Conservation (phyloP, 2,329 filamentous ascomycete genomes). For the Parafenestella ontariensis region DNA sequence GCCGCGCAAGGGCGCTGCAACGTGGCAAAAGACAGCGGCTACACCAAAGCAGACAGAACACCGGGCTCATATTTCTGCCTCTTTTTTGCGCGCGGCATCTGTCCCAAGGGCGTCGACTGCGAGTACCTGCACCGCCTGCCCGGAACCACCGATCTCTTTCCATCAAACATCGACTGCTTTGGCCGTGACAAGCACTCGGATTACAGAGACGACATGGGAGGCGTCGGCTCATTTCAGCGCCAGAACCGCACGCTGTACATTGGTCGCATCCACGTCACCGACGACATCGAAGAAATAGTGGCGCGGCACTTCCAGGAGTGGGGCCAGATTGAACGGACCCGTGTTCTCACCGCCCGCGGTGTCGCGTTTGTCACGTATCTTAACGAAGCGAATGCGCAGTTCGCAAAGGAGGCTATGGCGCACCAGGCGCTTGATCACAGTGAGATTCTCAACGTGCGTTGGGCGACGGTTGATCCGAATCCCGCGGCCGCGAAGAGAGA, state of each 20-base stretch:
- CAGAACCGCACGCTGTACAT: constrained; percentile 95
- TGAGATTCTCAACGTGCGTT: constrained; percentile 93
- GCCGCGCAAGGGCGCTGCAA: constrained; percentile 87
- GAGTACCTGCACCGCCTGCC: constrained; percentile 92
- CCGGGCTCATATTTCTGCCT: constrained; percentile 86
- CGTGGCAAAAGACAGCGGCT: constrained; percentile 69
- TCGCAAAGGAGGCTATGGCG: constrained; percentile 83
- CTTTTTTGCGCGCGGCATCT: constrained; percentile 82
- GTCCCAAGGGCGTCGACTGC: constrained; percentile 90
- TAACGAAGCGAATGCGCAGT: constrained; percentile 68
- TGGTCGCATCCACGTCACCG: constrained; percentile 90
- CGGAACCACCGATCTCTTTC: constrained; percentile 85
- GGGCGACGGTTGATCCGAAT: constrained; percentile 96
- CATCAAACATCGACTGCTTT: constrained; percentile 94
- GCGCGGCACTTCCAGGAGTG: constrained; percentile 95
- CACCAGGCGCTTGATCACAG: constrained; percentile 90
- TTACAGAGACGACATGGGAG: constrained; percentile 97
- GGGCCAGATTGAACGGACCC: constrained; percentile 87
- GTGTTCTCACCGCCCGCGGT: constrained; percentile 86
- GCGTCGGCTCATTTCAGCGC: constrained; percentile 90
- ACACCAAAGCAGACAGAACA: constrained; percentile 58
- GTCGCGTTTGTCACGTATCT: constrained; percentile 95
- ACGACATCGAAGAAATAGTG: constrained; percentile 97
- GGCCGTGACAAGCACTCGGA: constrained; percentile 91
- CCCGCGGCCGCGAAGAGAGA: constrained; percentile 93